Evolutionary conservation across 1,139 yeast species (phyloP), one percentile per base, ranked within the genome.

Genomic region (Saccharomyces hybrid): DNA sequence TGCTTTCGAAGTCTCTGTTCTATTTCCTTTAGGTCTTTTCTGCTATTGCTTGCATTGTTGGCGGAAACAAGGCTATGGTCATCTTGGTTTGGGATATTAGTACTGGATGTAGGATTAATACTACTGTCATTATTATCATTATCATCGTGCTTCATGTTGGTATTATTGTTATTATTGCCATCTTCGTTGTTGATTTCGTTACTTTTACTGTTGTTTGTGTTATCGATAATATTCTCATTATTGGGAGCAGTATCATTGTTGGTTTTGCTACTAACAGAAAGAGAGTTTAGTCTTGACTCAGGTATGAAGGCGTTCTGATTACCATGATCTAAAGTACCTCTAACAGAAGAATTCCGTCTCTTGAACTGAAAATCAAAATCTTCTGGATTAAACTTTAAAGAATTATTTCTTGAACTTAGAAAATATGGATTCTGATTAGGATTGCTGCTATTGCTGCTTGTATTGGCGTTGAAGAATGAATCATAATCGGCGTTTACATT

Each of bases 351-450:
- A 49, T 65, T 64, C 13, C 69, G 60, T 46, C 67, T 57, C 47
- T 64, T 62, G 54, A 62, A 63, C 38, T 63, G 67, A 50, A 63
- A 64, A 48, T 63, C 64, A 46, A 64, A 63, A 50, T 64, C 68
- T 7, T 64, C 68, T 2, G 66, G 59, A 46, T 61, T 61, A 54
- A 62, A 63, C 50, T 61, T 61, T n/a, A 64, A 50, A 2, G 67
- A 64, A 51, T 62, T 62, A 47, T 61, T 60, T 48, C 67, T 59
- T 13, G 66, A 58, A 29, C 57, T 55, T 2, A 55, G 31, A 52
- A 44, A 29, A 50, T 46, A 11, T 48, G 50, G 27, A 42, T 48
- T 42, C 47, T 25, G 41, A 25, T 52, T 26, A 9, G 46, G 46
- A 49, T 52, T 8, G 38, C 51, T 27, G 23, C 23, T 19, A 19